Percentiles rank a stretch among this genome's conserved stretches.
Evolutionary conservation across 305 asterid genomes (phyloP).

Genomic region (Fraxinus angustifolia): DNA sequence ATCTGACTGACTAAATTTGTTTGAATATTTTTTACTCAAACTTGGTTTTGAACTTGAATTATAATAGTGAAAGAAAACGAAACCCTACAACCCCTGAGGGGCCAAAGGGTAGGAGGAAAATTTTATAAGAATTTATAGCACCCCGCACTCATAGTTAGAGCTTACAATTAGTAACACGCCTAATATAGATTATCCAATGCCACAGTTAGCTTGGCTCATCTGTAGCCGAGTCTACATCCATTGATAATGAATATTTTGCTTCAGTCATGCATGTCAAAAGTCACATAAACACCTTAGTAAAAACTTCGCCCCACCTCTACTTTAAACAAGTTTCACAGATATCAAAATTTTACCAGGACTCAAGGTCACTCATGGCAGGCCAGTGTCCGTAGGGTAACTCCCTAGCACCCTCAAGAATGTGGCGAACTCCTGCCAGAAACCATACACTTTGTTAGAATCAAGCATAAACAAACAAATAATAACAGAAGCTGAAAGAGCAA

Average conservation of each 20-base stretch:
- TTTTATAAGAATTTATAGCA: background rate
- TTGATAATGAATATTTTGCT: background rate
- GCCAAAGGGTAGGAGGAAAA: background rate
- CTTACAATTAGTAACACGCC: background rate
- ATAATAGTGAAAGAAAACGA: background rate
- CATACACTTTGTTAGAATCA: background rate
- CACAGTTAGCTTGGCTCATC: background rate
- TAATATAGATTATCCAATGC: background rate
- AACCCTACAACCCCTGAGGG: background rate
- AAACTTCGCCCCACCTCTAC: background rate
- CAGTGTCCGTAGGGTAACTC: slow-evolving; percentile 86
- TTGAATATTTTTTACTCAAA: background rate
- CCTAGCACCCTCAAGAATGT: slow-evolving; percentile 93
- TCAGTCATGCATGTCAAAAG: background rate
- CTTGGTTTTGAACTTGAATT: background rate
- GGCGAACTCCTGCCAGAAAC: slow-evolving; percentile 75
- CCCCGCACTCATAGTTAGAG: background rate
- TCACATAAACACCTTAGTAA: background rate
- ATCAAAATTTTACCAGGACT: slow-evolving; percentile 28
- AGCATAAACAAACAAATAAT: background rate
- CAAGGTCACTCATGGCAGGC: slow-evolving; percentile 46
- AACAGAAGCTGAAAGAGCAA: background rate
- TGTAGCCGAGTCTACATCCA: background rate
- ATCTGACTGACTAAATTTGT: background rate
- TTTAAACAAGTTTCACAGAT: background rate